These are phyloP conservation scores for Tripterygium wilfordii DNA, from an alignment of 177 flowering plant species.

Conservation along the genomic window DNA sequence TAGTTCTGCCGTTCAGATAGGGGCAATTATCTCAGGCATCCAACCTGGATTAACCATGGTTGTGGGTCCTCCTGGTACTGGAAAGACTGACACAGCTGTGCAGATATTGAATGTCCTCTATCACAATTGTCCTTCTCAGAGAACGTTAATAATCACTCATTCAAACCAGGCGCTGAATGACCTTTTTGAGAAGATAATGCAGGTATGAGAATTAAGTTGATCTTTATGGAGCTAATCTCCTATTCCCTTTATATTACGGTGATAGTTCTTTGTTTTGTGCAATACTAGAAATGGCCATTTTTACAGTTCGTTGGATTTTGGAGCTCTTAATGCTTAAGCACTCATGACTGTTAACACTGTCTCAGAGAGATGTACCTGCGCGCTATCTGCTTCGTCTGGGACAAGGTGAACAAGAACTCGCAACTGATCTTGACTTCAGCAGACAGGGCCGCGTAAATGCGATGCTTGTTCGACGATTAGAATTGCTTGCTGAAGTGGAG, in stretches of 20 bases:
- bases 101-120: conserved; percentile 95
- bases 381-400: conserved; percentile 98
- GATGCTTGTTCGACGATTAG: conserved; percentile 92
- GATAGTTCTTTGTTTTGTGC: no score
- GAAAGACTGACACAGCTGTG: conserved; percentile 98
- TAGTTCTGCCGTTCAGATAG: no score
- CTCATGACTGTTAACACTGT: conserved; percentile 1
- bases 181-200: conserved; percentile 98
- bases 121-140: conserved; percentile 97
- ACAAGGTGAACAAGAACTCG: conserved; percentile 98
- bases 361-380: conserved; percentile 97
- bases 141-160: conserved; percentile 95
- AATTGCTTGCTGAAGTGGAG: conserved; percentile 89
- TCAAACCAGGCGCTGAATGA: conserved; percentile 99
- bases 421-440: conserved; percentile 97
- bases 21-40: conserved; percentile 91
- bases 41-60: conserved; percentile 99
- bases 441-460: conserved; percentile 99
- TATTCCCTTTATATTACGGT: no score
- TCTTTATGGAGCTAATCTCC: no score
- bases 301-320: neutral
- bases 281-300: no score
- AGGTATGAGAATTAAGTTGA: conserved; percentile 43
- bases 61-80: conserved; percentile 99
- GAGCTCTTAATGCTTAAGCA: neutral